Base-by-base conservation (phyloP, 306 rosid species). In the Gynostemma pentaphyllum region DNA sequence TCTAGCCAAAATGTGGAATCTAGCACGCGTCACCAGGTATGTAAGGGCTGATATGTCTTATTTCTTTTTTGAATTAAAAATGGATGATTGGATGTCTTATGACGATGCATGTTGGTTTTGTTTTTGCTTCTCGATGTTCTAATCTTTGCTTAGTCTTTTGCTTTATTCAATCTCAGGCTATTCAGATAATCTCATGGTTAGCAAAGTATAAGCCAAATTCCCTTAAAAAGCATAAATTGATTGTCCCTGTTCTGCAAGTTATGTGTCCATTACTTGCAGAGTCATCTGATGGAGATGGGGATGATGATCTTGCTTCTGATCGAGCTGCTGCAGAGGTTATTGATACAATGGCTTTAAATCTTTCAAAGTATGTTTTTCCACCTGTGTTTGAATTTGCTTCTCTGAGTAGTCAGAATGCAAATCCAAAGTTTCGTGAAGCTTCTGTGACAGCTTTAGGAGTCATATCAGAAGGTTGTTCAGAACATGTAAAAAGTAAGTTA, bases 11-110 rank as follows among this genome's bases (percentile, higher is more conserved):
- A 51, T 74, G 82, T 94, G 80, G 97, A 88, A 71, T 78, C 97
- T 54, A 94, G 82, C 80, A 88, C 99, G 14, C 99, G 99, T 52
- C 94, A 94, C 80, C 99, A 89, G 97, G 99, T 94, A n/a, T n/a
- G n/a, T n/a, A n/a, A 48, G 61, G 68, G 68, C 6, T 27, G 75
- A 40, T 42, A 44, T 64, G 19, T 51, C 18, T 19, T 53, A 9
- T 22, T 55, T 45, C n/a, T n/a, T 52, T 54, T 9, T 49, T 5
- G 41, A 62, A 0, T 23, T 16, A 26, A 6, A 24, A 16, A 66
- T 23, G 15, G 45, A 36, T 14, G 9, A 24, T 2, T 76, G 45
- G 48, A 46, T 55, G 30, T 53, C 22, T 63, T 16, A 7, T 40
- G 34, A 23, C 15, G 4, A 51, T 11, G 2, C 30, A 37, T 7